Evolutionary conservation across 2,329 filamentous ascomycete species (phyloP).

Genomic region (Colletotrichum liriopes): DNA sequence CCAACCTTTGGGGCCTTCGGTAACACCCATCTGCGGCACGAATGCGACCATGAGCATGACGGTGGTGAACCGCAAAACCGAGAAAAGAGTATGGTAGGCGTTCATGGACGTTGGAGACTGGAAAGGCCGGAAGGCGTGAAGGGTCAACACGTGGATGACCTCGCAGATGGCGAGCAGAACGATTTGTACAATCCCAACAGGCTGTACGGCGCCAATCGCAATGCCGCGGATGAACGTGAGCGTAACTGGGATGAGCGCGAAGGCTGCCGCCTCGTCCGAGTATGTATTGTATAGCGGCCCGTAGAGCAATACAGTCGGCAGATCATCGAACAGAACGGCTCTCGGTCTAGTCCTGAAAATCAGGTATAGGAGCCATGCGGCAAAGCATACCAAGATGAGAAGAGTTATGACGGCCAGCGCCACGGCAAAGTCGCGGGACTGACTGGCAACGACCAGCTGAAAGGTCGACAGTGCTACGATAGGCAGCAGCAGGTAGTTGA

Average conservation of each 20-base stretch:
- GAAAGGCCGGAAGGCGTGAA: slow-evolving; percentile 93
- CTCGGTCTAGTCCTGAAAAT: slow-evolving; percentile 87
- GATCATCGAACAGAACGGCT: slow-evolving; percentile 91
- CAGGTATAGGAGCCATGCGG: slow-evolving; percentile 84
- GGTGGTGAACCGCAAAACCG: slow-evolving; percentile 81
- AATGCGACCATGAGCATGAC: slow-evolving; percentile 87
- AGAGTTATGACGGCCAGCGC: slow-evolving; percentile 83
- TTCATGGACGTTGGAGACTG: slow-evolving; percentile 97
- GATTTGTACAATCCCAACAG: slow-evolving; percentile 92
- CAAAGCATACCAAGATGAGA: slow-evolving; percentile 79
- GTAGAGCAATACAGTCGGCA: slow-evolving; percentile 90
- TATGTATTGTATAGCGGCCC: slow-evolving; percentile 98
- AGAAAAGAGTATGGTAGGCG: slow-evolving; percentile 90
- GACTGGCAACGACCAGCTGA: slow-evolving; percentile 83
- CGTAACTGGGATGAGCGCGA: slow-evolving; percentile 88
- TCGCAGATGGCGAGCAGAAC: slow-evolving; percentile 95
- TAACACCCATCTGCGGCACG: slow-evolving; percentile 84
- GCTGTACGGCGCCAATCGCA: slow-evolving; percentile 92
- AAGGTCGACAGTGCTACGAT: slow-evolving; percentile 91
- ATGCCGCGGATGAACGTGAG: slow-evolving; percentile 90
- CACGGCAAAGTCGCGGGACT: slow-evolving; percentile 80
- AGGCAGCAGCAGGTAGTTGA: slow-evolving; percentile 93
- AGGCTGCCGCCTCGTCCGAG: slow-evolving; percentile 91
- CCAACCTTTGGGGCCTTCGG: slow-evolving; percentile 89
- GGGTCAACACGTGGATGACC: slow-evolving; percentile 87